Evolutionary conservation across 2,329 filamentous ascomycete genomes (phyloP).

Genomic region (Madurella mycetomatis): DNA sequence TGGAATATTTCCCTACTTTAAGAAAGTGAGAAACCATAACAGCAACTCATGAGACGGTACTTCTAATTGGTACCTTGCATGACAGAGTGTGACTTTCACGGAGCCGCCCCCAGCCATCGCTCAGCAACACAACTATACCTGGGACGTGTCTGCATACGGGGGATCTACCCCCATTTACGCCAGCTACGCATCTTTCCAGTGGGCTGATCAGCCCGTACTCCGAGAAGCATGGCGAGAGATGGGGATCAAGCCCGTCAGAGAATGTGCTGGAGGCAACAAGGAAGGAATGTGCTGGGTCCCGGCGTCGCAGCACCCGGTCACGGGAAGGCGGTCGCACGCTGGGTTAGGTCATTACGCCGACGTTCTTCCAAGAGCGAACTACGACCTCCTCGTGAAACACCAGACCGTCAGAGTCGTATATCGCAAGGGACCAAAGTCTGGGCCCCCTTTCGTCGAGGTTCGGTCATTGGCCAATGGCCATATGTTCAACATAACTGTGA

Average conservation of each 20-base stretch:
- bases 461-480: constrained; percentile 20
- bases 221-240: constrained; percentile 23
- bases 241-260: constrained; percentile 23
- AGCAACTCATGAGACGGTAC: not conserved
- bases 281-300: constrained; percentile 32
- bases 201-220: constrained; percentile 26
- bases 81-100: constrained; percentile 31
- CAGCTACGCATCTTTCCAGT: constrained; percentile 32
- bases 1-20: constrained; percentile 34
- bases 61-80: not conserved
- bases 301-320: constrained; percentile 29
- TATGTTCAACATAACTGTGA: constrained; percentile 16
- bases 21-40: constrained; percentile 28
- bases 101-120: constrained; percentile 22
- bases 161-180: constrained; percentile 31
- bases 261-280: constrained; percentile 31
- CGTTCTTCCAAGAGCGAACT: constrained; percentile 23
- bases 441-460: constrained; percentile 18
- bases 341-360: constrained; percentile 30
- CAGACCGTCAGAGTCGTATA: constrained; percentile 26
- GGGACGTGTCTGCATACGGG: constrained; percentile 27
- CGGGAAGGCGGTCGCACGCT: constrained; percentile 28
- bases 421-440: constrained; percentile 5
- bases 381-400: constrained; percentile 28
- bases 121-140: constrained; percentile 22